Evolutionary conservation across 176 grass and related monocot species (phyloP).

Genomic region (Musa troglodytarum): DNA sequence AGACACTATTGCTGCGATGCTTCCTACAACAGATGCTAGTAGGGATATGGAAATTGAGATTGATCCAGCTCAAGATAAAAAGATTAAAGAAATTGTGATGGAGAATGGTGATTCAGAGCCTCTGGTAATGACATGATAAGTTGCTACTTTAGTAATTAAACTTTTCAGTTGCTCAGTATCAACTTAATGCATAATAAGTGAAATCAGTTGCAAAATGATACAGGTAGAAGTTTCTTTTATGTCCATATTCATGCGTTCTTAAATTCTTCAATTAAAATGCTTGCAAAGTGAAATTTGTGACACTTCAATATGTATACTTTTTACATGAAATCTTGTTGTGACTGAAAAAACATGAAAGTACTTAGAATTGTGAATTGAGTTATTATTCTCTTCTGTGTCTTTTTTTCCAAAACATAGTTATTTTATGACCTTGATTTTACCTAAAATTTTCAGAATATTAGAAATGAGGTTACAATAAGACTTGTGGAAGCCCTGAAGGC

Average conservation of each 20-base stretch:
- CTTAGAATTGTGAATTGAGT: too few relatives aligned
- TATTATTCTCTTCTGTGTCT: not conserved
- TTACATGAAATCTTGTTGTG: not conserved
- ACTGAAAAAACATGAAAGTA: not conserved
- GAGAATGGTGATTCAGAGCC: slow-evolving; percentile 45
- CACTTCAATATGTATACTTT: not conserved
- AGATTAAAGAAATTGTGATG: slow-evolving; percentile 86
- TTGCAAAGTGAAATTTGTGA: not conserved
- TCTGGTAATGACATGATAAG: not conserved
- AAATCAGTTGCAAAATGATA: not conserved
- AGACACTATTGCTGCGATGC: slow-evolving; percentile 29
- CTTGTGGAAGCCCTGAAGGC: slow-evolving; percentile 54
- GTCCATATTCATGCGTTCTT: not conserved
- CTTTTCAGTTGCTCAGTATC: not conserved
- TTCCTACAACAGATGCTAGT: slow-evolving; percentile 28
- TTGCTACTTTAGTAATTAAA: too few relatives aligned
- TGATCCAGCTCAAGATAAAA: slow-evolving; percentile 77
- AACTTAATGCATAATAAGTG: not conserved
- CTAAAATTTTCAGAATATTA: slow-evolving; percentile 46
- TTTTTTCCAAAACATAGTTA: not conserved
- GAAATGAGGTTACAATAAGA: slow-evolving; percentile 52
- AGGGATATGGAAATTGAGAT: slow-evolving; percentile 59
- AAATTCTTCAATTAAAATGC: not conserved
- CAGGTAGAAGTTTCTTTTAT: not conserved
- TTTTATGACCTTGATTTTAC: not conserved